A percentile compares a stretch with the other conserved stretches of the same genome.
Conservation (phyloP, 1,284 basidiomycete species). For the Cryptococcus amylolentus region DNA sequence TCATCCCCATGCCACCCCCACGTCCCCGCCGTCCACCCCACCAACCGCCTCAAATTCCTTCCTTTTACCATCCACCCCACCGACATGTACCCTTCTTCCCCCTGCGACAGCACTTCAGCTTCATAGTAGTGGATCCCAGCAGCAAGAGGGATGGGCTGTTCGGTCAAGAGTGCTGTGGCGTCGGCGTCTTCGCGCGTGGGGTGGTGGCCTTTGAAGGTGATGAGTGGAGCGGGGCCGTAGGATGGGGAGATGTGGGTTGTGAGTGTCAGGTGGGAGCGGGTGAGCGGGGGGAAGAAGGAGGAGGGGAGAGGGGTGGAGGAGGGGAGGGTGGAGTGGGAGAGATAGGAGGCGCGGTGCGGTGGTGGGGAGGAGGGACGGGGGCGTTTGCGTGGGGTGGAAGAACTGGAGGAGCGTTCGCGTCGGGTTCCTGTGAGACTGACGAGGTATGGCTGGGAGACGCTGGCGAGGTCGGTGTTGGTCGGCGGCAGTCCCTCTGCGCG, state of each 20-base stretch:
- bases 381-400: background rate
- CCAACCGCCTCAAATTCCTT: constrained; percentile 68
- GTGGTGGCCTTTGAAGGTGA: constrained; percentile 33
- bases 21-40: constrained; percentile 84
- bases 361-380: background rate
- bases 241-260: constrained; percentile 31
- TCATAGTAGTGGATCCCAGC: constrained; percentile 91
- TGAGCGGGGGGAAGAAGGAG: constrained; percentile 15
- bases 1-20: constrained; percentile 96
- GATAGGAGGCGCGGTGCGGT: constrained; percentile 17
- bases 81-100: constrained; percentile 79
- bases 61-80: constrained; percentile 62
- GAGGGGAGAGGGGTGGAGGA: constrained; percentile 9
- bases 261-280: constrained; percentile 17
- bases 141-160: constrained; percentile 68
- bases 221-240: constrained; percentile 16
- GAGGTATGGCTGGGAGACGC: background rate
- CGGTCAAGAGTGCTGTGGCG: constrained; percentile 72
- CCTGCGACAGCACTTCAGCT: constrained; percentile 71
- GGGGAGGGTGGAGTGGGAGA: constrained; percentile 15
- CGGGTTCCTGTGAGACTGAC: background rate
- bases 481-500: background rate
- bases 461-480: background rate
- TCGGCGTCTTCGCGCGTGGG: constrained; percentile 64
- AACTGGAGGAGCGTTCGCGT: background rate